phyloP scores from a whole-genome alignment of 768 basidiomycete genomes.

The Phlebiopsis gigantea region DNA sequence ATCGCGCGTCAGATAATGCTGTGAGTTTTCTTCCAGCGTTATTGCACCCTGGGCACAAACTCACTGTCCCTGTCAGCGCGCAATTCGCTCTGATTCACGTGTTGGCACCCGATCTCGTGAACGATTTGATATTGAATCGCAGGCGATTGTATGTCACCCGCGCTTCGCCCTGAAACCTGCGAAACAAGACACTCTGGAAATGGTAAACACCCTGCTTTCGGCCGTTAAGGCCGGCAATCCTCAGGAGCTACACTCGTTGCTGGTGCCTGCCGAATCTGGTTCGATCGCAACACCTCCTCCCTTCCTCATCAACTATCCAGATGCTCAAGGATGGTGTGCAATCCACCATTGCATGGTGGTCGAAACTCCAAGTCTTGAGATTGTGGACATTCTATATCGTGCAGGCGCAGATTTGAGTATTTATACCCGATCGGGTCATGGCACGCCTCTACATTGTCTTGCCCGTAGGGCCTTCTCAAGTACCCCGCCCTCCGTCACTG shows the following conservation, averaged over 20 bases:
- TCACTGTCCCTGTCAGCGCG: no score
- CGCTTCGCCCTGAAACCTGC: conserved; percentile 1
- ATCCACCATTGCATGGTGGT: conserved; percentile 65
- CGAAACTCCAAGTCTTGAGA: conserved; percentile 48
- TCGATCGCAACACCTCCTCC: no score
- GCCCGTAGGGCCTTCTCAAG: conserved; percentile 34
- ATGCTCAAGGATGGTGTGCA: conserved; percentile 65
- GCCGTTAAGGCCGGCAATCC: conserved; percentile 2
- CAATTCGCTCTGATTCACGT: no score
- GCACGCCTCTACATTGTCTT: conserved; percentile 65
- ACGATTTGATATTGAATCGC: no score
- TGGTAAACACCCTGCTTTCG: not conserved
- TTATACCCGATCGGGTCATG: conserved; percentile 57
- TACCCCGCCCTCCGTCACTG: conserved; percentile 36
- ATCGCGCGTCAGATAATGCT: conserved; percentile 54
- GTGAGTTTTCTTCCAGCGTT: conserved; percentile 33
- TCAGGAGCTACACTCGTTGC: no score
- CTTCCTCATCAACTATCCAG: conserved; percentile 62
- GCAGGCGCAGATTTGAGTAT: conserved; percentile 73
- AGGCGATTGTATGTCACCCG: not conserved
- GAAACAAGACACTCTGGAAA: conserved; percentile 3
- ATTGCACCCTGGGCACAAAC: no score
- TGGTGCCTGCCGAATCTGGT: no score
- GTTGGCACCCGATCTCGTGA: no score
- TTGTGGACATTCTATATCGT: conserved; percentile 66